A percentile compares a stretch with the other conserved stretches of the same genome.
Evolutionary conservation across 2,329 filamentous ascomycete species (phyloP).

Genomic region (Chrysoporthe deuterocubensis): DNA sequence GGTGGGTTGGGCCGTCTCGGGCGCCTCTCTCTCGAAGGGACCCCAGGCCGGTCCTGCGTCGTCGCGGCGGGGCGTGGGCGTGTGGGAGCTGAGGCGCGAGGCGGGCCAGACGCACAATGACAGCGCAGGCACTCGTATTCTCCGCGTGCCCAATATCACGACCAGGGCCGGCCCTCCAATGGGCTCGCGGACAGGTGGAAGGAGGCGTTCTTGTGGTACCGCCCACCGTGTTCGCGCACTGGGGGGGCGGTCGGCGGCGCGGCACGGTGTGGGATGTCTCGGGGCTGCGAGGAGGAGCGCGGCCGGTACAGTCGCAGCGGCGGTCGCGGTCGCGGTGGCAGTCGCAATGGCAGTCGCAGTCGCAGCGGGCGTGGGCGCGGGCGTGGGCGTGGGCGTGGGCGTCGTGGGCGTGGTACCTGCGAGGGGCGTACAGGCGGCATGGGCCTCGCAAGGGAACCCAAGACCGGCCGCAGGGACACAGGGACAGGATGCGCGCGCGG

Average conservation of each 20-base stretch:
- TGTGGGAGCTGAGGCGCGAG: constrained; percentile 23
- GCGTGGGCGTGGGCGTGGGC: no score
- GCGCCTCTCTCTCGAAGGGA: constrained; percentile 25
- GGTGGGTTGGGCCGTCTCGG: constrained; percentile 19
- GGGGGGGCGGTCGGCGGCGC: not conserved
- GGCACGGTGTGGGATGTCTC: constrained; percentile 13
- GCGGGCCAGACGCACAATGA: constrained; percentile 34
- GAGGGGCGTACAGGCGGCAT: constrained; percentile 19
- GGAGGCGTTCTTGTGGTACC: constrained; percentile 41
- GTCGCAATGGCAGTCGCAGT: constrained; percentile 14
- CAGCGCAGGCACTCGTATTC: constrained; percentile 41
- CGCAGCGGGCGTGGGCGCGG: not conserved
- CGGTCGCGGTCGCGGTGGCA: constrained; percentile 14
- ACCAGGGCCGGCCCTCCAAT: constrained; percentile 37
- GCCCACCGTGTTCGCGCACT: constrained; percentile 30
- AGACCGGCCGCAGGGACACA: constrained; percentile 18
- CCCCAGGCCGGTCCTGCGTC: not conserved
- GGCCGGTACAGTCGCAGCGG: constrained; percentile 4
- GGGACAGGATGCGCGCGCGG: constrained; percentile 22
- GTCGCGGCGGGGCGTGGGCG: no score
- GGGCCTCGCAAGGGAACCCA: constrained; percentile 16
- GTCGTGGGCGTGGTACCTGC: not conserved
- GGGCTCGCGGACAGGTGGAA: constrained; percentile 37
- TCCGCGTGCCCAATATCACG: constrained; percentile 33
- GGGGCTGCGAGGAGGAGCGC: constrained; percentile 8